phyloP scores from a whole-genome alignment of 139 green algal genomes.

The Tetratostichococcus sp. region DNA sequence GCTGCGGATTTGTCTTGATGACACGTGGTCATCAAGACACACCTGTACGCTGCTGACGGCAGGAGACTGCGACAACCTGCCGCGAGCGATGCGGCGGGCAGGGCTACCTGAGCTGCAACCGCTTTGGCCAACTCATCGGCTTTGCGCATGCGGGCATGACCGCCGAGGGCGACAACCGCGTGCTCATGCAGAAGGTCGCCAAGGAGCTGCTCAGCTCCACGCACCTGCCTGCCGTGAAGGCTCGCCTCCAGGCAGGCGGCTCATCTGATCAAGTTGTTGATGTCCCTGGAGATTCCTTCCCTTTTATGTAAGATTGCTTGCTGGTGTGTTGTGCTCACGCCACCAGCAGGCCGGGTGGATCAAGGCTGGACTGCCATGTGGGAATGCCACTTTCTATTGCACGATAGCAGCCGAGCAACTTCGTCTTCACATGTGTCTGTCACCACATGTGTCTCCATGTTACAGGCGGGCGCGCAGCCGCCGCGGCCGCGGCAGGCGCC shows the following conservation, averaged over 20 bases:
- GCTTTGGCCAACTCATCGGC: conserved; percentile 80
- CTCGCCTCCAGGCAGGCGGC: background rate
- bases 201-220: conserved; percentile 42
- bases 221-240: conserved; percentile 7
- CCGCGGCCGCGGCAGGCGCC: background rate
- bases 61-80: conserved; percentile 50
- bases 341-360: too few relatives aligned
- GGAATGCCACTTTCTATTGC: too few relatives aligned
- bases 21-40: too few relatives aligned
- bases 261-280: background rate
- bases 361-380: too few relatives aligned
- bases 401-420: too few relatives aligned
- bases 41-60: too few relatives aligned
- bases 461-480: background rate
- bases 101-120: conserved; percentile 86
- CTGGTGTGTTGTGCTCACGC: too few relatives aligned
- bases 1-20: too few relatives aligned
- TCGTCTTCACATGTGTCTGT: too few relatives aligned
- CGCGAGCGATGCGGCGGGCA: conserved; percentile 70
- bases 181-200: conserved; percentile 75
- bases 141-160: conserved; percentile 92
- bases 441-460: too few relatives aligned
- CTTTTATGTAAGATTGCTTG: too few relatives aligned
- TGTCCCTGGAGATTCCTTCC: too few relatives aligned
- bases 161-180: conserved; percentile 90